A percentile compares a stretch with the other conserved stretches of the same genome.
Conservation (phyloP, 106 monocot species). For the Ottelia alismoides region DNA sequence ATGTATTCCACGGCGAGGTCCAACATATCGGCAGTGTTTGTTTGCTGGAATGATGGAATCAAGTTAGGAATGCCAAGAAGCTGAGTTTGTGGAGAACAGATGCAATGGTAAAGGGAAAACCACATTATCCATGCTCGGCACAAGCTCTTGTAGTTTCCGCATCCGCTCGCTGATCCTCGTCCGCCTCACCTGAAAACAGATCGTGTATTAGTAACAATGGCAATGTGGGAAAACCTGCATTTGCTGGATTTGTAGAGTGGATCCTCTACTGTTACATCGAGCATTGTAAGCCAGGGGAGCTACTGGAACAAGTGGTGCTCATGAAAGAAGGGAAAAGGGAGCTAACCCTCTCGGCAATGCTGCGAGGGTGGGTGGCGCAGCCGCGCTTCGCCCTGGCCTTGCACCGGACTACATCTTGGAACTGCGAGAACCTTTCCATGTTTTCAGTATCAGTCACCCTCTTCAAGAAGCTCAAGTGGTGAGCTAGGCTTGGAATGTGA, state of each 20-base stretch:
- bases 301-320: too few species aligned
- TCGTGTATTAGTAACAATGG: too few species aligned
- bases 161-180: slow-evolving; percentile 45
- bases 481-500: slow-evolving; percentile 1
- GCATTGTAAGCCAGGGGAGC: too few species aligned
- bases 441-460: slow-evolving; percentile 13
- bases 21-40: slow-evolving; percentile 41
- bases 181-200: slow-evolving; percentile 28
- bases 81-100: not conserved
- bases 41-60: slow-evolving; percentile 24
- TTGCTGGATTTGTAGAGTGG: too few species aligned
- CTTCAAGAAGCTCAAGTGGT: slow-evolving; percentile 18
- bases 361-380: slow-evolving; percentile 55
- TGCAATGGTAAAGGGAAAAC: not conserved
- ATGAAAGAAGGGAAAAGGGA: too few species aligned
- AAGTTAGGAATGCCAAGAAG: too few species aligned
- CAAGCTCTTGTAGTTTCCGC: slow-evolving; percentile 46
- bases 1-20: slow-evolving; percentile 38
- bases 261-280: too few species aligned
- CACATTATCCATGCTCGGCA: slow-evolving; percentile 61
- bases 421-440: slow-evolving; percentile 21
- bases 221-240: too few species aligned
- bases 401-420: slow-evolving; percentile 39
- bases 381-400: slow-evolving; percentile 47
- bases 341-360: slow-evolving; percentile 52